Evolutionary conservation across 1,139 yeast genomes (phyloP).

Genomic region (Yamadazyma atlantica): DNA sequence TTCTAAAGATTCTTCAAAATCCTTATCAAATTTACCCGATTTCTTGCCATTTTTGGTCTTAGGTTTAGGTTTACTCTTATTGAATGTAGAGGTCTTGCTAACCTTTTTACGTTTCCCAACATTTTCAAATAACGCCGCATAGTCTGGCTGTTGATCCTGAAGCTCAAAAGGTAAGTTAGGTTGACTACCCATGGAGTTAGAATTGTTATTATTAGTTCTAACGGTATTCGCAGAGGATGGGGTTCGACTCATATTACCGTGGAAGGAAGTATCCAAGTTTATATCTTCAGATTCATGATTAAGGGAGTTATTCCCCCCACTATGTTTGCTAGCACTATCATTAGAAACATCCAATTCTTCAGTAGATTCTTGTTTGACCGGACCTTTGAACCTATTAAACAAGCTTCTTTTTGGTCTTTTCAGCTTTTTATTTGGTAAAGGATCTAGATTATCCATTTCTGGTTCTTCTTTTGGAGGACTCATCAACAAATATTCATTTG

Average conservation of each 20-base stretch:
- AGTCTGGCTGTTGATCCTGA: slow-evolving; percentile 36
- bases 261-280: slow-evolving; percentile 4
- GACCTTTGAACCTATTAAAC: slow-evolving; percentile 44
- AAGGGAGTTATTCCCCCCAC: slow-evolving; percentile 12
- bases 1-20: slow-evolving; percentile 4
- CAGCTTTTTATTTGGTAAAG: slow-evolving; percentile 23
- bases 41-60: slow-evolving; percentile 15
- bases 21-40: slow-evolving; percentile 11
- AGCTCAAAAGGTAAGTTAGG: slow-evolving; percentile 1
- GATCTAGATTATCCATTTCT: slow-evolving; percentile 19
- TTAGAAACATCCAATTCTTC: slow-evolving; percentile 12
- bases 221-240: slow-evolving; percentile 25
- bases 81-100: slow-evolving; percentile 19
- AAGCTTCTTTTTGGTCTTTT: slow-evolving; percentile 38
- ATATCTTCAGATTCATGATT: slow-evolving; percentile 11
- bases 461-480: slow-evolving; percentile 24
- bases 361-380: slow-evolving; percentile 20
- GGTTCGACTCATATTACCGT: slow-evolving; percentile 21
- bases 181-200: not conserved
- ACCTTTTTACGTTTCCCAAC: slow-evolving; percentile 44
- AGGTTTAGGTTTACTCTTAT: slow-evolving; percentile 6
- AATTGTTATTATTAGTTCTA: slow-evolving; percentile 12
- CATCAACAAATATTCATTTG: slow-evolving; percentile 19
- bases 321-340: slow-evolving; percentile 13
- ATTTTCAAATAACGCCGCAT: slow-evolving; percentile 46